Evolutionary conservation across 805 yeast species (phyloP), one percentile per base, ranked within the genome.

Genomic region (Saccharomycopsis malanga): DNA sequence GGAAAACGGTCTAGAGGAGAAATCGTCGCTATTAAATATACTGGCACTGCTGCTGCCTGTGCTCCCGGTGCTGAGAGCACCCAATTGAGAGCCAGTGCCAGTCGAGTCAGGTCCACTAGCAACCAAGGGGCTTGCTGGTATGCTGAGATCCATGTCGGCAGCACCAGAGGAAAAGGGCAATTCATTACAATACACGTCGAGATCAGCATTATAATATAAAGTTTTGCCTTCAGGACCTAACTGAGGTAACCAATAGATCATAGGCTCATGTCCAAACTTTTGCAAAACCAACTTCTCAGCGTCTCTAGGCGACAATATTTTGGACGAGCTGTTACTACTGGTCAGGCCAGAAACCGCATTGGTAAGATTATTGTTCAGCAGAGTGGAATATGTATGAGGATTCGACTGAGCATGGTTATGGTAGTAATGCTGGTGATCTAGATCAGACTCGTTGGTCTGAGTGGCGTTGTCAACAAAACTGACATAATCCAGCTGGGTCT

Each of bases 121-220:
- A 12, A 27, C 30, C 12, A 27, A 27, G 10, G 30, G 30, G 30
- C 30, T n/a, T 14, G 18, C 36, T 12, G 36, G 17, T 6, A 32
- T 12, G 36, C 17, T 32, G 6, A 32, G 15, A 7, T 32, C 36
- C 17, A 32, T 5, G 36, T 32, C 21, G 12, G 20, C 17, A 3
- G 34, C 21, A n/a, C 29, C 34, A 17, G 37, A 25, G 3, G 50
- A 23, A 44, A 77, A 62, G 0, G 93, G 91, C 34, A 81, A 57
- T 12, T 75, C 72, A 35, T 71, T 70, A 53, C 87, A 76, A 54
- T 74, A 77, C 1, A 81, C 66, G 54, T 80, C 74, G 44, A 84
- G 63, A 29, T 76, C 76, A 27, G 77, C 73, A 56, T 81, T 78
- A 61, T 76, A 79, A 61, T 71, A 84, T 5, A 81, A 63, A 14